Evolutionary conservation across 1,139 yeast species (phyloP).

Genomic region (Taphrina deformans): DNA sequence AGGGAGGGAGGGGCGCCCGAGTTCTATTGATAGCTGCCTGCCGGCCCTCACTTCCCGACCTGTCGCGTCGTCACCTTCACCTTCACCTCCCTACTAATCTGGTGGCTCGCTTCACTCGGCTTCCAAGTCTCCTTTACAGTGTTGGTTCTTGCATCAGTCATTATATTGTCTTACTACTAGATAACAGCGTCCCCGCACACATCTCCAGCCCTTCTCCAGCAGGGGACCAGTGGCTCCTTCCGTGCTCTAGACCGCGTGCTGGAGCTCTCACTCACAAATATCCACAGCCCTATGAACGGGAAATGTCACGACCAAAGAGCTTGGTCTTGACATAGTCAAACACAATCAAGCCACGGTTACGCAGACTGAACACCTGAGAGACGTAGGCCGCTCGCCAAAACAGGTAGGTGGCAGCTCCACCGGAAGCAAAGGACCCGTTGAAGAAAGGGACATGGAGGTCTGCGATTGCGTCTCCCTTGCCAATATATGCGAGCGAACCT

Average conservation of each 20-base stretch:
- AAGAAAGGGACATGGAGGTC: slow-evolving; percentile 78
- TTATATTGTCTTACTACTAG: background rate
- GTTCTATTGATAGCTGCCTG: too few species aligned
- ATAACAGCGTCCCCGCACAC: too few species aligned
- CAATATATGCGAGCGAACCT: slow-evolving; percentile 67
- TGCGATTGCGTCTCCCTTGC: slow-evolving; percentile 90
- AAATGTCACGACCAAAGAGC: slow-evolving; percentile 82
- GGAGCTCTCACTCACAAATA: too few species aligned
- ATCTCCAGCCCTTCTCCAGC: too few species aligned
- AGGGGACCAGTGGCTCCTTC: too few species aligned
- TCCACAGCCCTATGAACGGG: background rate
- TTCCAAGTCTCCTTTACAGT: too few species aligned
- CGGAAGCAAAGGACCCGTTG: slow-evolving; percentile 70
- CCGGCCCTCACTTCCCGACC: too few species aligned
- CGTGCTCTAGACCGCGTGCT: too few species aligned
- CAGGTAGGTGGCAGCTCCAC: slow-evolving; percentile 82
- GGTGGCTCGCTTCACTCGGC: too few species aligned
- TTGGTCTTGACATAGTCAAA: slow-evolving; percentile 86
- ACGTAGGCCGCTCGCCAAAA: slow-evolving; percentile 95
- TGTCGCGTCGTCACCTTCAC: too few species aligned
- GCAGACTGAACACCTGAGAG: slow-evolving; percentile 85
- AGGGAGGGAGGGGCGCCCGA: too few species aligned
- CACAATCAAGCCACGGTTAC: slow-evolving; percentile 80
- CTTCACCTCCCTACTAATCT: too few species aligned
- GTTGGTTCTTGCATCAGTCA: background rate